Evolutionary conservation across 192 early-diverging fungal species (phyloP), one percentile per base, ranked within the genome.

Genomic region (Physocladia obscura): DNA sequence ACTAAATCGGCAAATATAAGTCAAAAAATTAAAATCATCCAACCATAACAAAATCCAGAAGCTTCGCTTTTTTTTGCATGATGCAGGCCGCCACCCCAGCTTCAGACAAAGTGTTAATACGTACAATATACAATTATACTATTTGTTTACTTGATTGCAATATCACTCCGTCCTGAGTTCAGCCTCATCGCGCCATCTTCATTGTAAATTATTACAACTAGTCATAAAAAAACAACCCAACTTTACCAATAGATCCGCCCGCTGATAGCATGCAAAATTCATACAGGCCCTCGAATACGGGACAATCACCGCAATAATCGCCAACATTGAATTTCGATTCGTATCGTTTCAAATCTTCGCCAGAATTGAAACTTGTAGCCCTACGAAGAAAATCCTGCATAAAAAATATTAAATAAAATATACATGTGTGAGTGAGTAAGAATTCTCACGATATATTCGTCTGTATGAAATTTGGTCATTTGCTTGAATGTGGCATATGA

Each of bases 11-110:
- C 13, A 67, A 67, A 56, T 19, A 24, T 24, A 8, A 55, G 48
- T 6, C 38, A 29, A 63, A 21, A 21, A 35, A 30, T n/a, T 30
- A 49, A 51, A 32, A 24, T 3, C 27, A 5, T 24, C 40, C 58
- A 36, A 72, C 70, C 70, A 76, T 95, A 99, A 75, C 97, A 99
- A 70, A 98, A 99, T 2, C 97, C 97, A 34, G 91, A 90, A 2
- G 97, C 97, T 61, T 93, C 91, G 54, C 77, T 80, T 39, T 90
- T 87, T 56, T 92, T 91, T 6, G 91, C 92, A 71, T 98, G 96
- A 79, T 99, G 95, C 24, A 98, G 81, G n/a, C 97, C 97, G 67
- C 97, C 97, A 11, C 90, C 93, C 97, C 97, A 99, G 76, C 67
- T 69, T 22, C 8, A 2, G 27, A 37, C 32, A 34, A 61, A 1